phyloP scores from a whole-genome alignment of 352 stramenopile species.

The Phytophthora sp. region DNA sequence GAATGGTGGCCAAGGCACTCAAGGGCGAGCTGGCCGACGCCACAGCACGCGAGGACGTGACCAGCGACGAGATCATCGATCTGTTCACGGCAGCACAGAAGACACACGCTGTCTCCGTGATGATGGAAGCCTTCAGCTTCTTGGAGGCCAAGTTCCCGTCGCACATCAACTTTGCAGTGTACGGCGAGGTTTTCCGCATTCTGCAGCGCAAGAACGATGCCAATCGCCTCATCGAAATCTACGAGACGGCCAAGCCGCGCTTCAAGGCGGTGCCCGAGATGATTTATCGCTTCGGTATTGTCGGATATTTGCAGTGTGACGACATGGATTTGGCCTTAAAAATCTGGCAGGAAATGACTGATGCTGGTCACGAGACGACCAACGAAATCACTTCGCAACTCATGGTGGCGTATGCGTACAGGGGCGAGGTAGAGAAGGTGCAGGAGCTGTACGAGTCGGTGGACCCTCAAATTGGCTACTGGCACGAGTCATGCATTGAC shows the following conservation, averaged over 20 bases:
- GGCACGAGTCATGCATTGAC: constrained; percentile 75
- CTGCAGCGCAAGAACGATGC: constrained; percentile 42
- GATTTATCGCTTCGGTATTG: constrained; percentile 74
- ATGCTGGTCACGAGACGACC: constrained; percentile 56
- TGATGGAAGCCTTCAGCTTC: constrained; percentile 60
- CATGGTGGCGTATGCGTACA: constrained; percentile 57
- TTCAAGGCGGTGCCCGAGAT: constrained; percentile 67
- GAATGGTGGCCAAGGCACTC: constrained; percentile 47
- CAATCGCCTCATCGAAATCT: constrained; percentile 56
- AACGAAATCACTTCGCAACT: constrained; percentile 77
- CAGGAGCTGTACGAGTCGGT: constrained; percentile 58
- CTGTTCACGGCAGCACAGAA: constrained; percentile 64
- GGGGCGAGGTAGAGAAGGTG: constrained; percentile 53
- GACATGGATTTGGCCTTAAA: constrained; percentile 51
- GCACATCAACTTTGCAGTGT: constrained; percentile 67
- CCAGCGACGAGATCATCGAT: constrained; percentile 55
- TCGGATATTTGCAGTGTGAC: constrained; percentile 56
- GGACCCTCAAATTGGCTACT: constrained; percentile 68
- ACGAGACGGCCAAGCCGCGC: constrained; percentile 47
- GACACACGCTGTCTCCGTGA: constrained; percentile 47
- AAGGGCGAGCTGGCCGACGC: constrained; percentile 42
- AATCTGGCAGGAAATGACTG: constrained; percentile 62
- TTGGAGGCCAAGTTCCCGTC: constrained; percentile 49
- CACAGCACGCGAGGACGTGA: constrained; percentile 44
- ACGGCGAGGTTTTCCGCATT: constrained; percentile 65